phyloP scores from a whole-genome alignment of 176 grass and related monocot genomes.

The Areca catechu region DNA sequence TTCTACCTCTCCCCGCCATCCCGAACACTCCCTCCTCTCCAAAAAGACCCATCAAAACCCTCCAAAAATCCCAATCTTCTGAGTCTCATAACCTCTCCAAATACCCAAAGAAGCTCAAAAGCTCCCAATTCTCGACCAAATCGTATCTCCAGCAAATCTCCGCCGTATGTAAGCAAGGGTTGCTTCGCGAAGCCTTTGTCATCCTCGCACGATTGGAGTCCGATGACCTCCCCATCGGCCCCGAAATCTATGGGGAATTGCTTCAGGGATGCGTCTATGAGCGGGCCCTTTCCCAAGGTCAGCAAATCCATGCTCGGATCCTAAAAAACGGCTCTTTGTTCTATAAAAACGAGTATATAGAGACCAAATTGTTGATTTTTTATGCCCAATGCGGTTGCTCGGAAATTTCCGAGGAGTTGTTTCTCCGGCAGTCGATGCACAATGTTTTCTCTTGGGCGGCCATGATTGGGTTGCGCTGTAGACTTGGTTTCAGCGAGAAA shows the following conservation, averaged over 20 bases:
- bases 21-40: background rate
- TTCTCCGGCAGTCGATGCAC: slow-evolving; percentile 3
- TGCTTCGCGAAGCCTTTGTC: background rate
- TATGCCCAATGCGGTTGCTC: slow-evolving; percentile 21
- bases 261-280: slow-evolving; percentile 12
- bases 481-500: slow-evolving; percentile 2
- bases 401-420: slow-evolving; percentile 3
- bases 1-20: slow-evolving; percentile 1
- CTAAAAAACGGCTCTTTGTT: slow-evolving; percentile 2
- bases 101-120: background rate
- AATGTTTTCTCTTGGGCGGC: slow-evolving; percentile 21
- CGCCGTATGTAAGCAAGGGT: slow-evolving; percentile 11
- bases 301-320: slow-evolving; percentile 13
- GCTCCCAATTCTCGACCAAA: background rate
- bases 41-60: background rate
- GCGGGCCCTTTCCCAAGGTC: slow-evolving; percentile 9
- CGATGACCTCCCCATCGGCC: slow-evolving; percentile 3
- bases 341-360: slow-evolving; percentile 19
- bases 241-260: slow-evolving; percentile 15
- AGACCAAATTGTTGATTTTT: slow-evolving; percentile 17
- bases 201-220: background rate
- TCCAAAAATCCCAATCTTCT: background rate
- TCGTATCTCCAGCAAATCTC: slow-evolving; percentile 3
- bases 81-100: background rate
- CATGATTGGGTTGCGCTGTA: slow-evolving; percentile 13